These are phyloP conservation scores for Suillus sp. DNA, from an alignment of 768 basidiomycete genomes.

Conservation along the genomic window DNA sequence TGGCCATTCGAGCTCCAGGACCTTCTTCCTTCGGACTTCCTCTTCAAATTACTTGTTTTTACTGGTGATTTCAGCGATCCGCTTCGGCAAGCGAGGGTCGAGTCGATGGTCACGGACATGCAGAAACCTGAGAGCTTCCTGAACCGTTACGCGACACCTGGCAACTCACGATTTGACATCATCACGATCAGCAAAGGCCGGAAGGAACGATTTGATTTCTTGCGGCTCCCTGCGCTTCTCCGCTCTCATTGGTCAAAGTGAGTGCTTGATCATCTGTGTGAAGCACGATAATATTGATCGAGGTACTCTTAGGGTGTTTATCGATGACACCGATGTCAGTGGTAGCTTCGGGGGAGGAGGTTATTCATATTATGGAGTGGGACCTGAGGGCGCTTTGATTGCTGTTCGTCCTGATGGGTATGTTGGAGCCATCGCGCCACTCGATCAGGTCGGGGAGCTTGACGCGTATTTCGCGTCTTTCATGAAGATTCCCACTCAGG, in stretches of 20 bases:
- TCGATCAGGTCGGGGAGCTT: conserved; percentile 40
- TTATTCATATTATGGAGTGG: conserved; percentile 54
- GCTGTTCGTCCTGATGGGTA: conserved; percentile 49
- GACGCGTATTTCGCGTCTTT: conserved; percentile 53
- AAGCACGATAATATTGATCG: neutral
- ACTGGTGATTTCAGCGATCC: conserved; percentile 36
- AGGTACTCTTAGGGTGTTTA: conserved; percentile 46
- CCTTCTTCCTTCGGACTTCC: conserved; percentile 46
- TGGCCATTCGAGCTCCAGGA: conserved; percentile 53
- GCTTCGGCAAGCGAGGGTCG: conserved; percentile 27
- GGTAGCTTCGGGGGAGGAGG: conserved; percentile 52
- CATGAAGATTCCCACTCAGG: conserved; percentile 2
- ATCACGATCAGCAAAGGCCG: conserved; percentile 29
- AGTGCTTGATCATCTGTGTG: conserved; percentile 10
- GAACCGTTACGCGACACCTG: conserved; percentile 22
- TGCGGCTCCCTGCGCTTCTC: conserved; percentile 34
- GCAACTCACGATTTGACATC: conserved; percentile 33
- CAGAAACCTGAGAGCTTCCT: conserved; percentile 29
- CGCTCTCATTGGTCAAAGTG: conserved; percentile 47
- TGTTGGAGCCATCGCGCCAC: conserved; percentile 55
- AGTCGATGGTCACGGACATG: conserved; percentile 31
- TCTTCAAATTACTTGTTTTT: conserved; percentile 53
- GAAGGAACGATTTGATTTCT: conserved; percentile 36
- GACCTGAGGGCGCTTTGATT: conserved; percentile 28
- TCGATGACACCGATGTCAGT: conserved; percentile 55